Evolutionary conservation across 2,329 filamentous ascomycete species (phyloP).

Genomic region (Paecilomyces sp.): DNA sequence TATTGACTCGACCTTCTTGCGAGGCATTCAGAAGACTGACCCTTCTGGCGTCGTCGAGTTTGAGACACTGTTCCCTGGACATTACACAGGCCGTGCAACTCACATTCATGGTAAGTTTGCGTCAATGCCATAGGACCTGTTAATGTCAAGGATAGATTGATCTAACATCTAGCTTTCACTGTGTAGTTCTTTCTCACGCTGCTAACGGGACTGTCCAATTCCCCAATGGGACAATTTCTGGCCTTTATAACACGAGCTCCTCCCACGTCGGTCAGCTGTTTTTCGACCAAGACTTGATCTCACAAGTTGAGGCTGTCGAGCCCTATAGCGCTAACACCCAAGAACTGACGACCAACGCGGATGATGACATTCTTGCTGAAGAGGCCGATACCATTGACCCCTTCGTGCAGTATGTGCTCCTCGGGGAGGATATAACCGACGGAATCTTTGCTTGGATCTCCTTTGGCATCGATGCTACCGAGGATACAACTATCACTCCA

Average conservation of each 20-base stretch:
- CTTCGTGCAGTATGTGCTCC: constrained; percentile 50
- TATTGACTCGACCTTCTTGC: constrained; percentile 37
- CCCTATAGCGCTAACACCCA: constrained; percentile 46
- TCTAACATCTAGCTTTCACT: neutral
- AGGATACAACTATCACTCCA: constrained; percentile 18
- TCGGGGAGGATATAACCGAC: constrained; percentile 42
- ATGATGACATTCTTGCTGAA: constrained; percentile 44
- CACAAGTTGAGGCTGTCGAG: constrained; percentile 39
- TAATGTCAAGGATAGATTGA: too few relatives aligned
- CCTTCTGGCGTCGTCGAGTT: constrained; percentile 36
- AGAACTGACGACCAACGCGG: constrained; percentile 42
- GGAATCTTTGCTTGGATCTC: constrained; percentile 50
- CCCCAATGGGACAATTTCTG: constrained; percentile 46
- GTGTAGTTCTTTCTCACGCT: constrained; percentile 23
- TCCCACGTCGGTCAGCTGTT: constrained; percentile 59
- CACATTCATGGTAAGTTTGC: constrained; percentile 24
- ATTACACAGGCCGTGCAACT: constrained; percentile 35
- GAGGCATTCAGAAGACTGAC: constrained; percentile 39
- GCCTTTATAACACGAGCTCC: constrained; percentile 35
- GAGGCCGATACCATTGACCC: constrained; percentile 50
- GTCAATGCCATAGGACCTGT: neutral
- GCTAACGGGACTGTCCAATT: constrained; percentile 27
- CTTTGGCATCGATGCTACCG: constrained; percentile 42
- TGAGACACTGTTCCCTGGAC: constrained; percentile 38
- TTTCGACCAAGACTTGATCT: constrained; percentile 54